Evolutionary conservation across 768 basidiomycete genomes (phyloP).

Genomic region (Tylopilus sp.): DNA sequence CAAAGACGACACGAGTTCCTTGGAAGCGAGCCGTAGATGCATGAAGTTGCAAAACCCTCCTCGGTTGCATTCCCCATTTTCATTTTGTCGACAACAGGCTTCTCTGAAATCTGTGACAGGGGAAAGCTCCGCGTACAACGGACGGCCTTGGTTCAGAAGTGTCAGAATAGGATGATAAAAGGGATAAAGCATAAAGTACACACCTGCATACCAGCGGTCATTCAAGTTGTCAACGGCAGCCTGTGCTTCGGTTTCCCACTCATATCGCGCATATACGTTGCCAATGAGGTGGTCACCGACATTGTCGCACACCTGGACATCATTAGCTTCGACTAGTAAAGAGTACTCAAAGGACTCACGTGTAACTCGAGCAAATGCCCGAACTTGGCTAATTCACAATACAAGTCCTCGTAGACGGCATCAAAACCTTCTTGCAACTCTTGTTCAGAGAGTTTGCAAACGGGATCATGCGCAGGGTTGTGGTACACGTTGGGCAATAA

Average conservation of each 20-base stretch:
- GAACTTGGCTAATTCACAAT: conserved; percentile 91
- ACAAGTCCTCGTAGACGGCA: conserved; percentile 93
- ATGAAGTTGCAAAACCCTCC: conserved; percentile 99
- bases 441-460: conserved; percentile 83
- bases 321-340: not conserved
- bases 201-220: conserved; percentile 98
- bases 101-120: conserved; percentile 99
- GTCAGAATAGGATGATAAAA: conserved; percentile 1
- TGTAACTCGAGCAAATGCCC: conserved; percentile 95
- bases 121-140: conserved; percentile 93
- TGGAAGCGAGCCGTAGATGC: conserved; percentile 88
- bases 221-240: conserved; percentile 90
- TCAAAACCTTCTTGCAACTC: conserved; percentile 91
- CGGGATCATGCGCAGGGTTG: conserved; percentile 92
- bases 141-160: conserved; percentile 63
- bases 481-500: conserved; percentile 97
- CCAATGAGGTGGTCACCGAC: conserved; percentile 99
- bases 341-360: conserved; percentile 42
- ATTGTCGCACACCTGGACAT: conserved; percentile 85
- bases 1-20: conserved; percentile 75
- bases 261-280: conserved; percentile 96
- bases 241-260: conserved; percentile 98
- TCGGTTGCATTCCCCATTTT: conserved; percentile 96
- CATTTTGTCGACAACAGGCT: conserved; percentile 98
- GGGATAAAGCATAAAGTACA: not conserved